These are phyloP conservation scores for Eucalyptus pauciflora DNA, from an alignment of 345 rosid species.

Conservation along the genomic window DNA sequence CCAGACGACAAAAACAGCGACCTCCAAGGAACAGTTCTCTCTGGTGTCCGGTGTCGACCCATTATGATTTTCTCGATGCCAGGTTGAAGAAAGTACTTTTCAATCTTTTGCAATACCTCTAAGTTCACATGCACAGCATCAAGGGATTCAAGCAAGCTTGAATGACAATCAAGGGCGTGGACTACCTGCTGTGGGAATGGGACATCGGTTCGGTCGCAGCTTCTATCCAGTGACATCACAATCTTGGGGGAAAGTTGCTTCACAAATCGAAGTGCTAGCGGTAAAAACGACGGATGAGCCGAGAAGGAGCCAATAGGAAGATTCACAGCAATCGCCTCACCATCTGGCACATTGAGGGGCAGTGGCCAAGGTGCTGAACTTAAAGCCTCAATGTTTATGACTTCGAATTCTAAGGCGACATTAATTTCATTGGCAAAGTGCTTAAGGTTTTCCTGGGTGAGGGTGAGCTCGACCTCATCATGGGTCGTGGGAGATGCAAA, in stretches of 20 bases:
- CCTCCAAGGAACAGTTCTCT: conserved; percentile 56
- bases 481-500: conserved; percentile 52
- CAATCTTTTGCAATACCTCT: conserved; percentile 81
- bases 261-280: conserved; percentile 50
- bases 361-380: conserved; percentile 35
- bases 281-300: conserved; percentile 36
- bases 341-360: conserved; percentile 9
- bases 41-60: conserved; percentile 51
- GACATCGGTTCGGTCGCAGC: conserved; percentile 68
- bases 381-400: conserved; percentile 44
- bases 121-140: conserved; percentile 65
- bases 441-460: conserved; percentile 66
- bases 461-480: conserved; percentile 51
- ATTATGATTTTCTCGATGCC: conserved; percentile 47
- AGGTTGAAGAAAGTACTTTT: conserved; percentile 68
- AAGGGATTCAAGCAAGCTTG: conserved; percentile 64
- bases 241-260: conserved; percentile 76
- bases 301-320: conserved; percentile 58
- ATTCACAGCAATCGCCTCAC: conserved; percentile 65
- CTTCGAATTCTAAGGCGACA: conserved; percentile 59
- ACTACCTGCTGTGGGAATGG: conserved; percentile 67
- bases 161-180: conserved; percentile 57
- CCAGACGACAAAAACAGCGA: conserved; percentile 59
- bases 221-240: conserved; percentile 71
- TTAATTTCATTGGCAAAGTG: conserved; percentile 65